phyloP scores from a whole-genome alignment of 1,139 yeast species.

The Lodderomyces elongisporus region DNA sequence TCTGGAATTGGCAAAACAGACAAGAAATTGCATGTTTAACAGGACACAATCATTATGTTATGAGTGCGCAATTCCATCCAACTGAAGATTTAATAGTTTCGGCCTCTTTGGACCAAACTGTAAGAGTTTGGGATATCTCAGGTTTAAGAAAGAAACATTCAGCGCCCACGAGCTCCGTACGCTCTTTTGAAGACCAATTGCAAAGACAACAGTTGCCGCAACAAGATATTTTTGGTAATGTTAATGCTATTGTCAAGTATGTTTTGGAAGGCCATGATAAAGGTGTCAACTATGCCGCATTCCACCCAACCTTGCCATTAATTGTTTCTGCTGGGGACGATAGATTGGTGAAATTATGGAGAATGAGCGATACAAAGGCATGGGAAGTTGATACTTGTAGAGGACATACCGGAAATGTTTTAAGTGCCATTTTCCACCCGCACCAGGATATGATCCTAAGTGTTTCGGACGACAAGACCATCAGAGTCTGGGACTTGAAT shows the following conservation, averaged over 20 bases:
- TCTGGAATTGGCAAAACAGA: constrained; percentile 99
- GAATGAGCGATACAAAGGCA: constrained; percentile 96
- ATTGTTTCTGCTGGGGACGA: constrained; percentile 97
- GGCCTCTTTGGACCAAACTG: constrained; percentile 97
- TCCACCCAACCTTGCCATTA: constrained; percentile 94
- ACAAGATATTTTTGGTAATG: constrained; percentile 91
- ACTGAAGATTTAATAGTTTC: constrained; percentile 90
- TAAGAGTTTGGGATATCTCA: constrained; percentile 96
- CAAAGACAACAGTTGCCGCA: constrained; percentile 69
- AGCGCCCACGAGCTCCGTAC: constrained; percentile 57
- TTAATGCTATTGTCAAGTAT: constrained; percentile 91
- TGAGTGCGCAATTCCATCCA: constrained; percentile 98
- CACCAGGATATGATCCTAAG: constrained; percentile 88
- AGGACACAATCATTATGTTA: constrained; percentile 97
- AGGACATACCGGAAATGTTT: constrained; percentile 93
- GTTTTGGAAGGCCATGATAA: constrained; percentile 97
- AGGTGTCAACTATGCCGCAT: constrained; percentile 97
- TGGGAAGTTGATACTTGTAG: constrained; percentile 99
- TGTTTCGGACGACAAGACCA: constrained; percentile 95
- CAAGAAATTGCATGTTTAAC: constrained; percentile 96
- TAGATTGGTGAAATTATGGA: constrained; percentile 91
- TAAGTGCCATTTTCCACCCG: constrained; percentile 89
- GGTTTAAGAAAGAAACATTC: constrained; percentile 95
- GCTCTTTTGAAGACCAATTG: constrained; percentile 74
- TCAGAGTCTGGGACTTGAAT: constrained; percentile 95